Evolutionary conservation across 2,329 filamentous ascomycete genomes (phyloP).

Genomic region (Neocucurbitaria cava): DNA sequence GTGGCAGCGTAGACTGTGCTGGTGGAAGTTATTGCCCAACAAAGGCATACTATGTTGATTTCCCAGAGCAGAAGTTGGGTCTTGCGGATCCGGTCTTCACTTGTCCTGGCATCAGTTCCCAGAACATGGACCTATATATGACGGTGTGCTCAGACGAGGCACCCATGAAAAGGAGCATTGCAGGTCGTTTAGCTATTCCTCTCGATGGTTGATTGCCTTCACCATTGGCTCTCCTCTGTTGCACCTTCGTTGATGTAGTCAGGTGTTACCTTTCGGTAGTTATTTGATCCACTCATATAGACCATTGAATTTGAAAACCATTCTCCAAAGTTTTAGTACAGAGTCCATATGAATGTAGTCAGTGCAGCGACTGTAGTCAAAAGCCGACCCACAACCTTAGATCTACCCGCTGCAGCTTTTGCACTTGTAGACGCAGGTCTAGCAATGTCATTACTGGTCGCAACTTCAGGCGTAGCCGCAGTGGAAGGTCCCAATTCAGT

Average conservation of each 20-base stretch:
- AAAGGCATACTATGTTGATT: constrained; percentile 34
- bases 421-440: neutral
- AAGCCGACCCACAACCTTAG: neutral
- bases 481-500: constrained; percentile 1
- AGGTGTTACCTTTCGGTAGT: neutral
- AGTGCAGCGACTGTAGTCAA: neutral
- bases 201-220: neutral
- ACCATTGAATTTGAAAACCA: neutral
- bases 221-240: neutral
- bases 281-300: neutral
- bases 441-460: neutral
- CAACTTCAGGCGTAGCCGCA: neutral
- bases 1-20: constrained; percentile 20
- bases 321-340: neutral
- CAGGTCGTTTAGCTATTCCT: constrained; percentile 23
- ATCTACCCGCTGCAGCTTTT: neutral
- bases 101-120: constrained; percentile 21
- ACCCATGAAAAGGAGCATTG: constrained; percentile 33
- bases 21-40: constrained; percentile 33
- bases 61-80: constrained; percentile 26
- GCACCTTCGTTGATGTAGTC: too few species aligned
- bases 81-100: constrained; percentile 32
- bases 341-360: neutral
- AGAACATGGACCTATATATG: constrained; percentile 28
- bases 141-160: constrained; percentile 26